These are phyloP conservation scores for Blastobotrys serpentis DNA, from an alignment of 1,139 yeast species.

Conservation along the genomic window DNA sequence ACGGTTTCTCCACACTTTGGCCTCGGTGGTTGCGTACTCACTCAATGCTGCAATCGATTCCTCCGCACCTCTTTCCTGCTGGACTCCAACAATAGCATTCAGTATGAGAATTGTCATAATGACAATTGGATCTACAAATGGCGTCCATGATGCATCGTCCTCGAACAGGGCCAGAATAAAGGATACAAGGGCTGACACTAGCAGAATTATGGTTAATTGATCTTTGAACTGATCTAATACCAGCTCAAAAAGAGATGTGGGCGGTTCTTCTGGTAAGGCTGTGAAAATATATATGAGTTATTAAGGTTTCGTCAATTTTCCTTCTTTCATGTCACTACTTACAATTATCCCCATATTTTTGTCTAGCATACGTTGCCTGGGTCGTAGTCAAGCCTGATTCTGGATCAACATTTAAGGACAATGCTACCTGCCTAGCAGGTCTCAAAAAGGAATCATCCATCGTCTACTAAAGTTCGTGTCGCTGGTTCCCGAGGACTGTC, in stretches of 20 bases:
- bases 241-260: constrained; percentile 39
- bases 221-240: constrained; percentile 43
- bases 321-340: not conserved
- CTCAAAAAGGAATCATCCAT: constrained; percentile 31
- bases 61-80: constrained; percentile 46
- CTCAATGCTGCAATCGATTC: constrained; percentile 43
- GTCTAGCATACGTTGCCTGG: constrained; percentile 27
- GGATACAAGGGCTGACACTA: constrained; percentile 43
- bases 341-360: constrained; percentile 30
- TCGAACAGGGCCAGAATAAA: constrained; percentile 39
- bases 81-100: constrained; percentile 46
- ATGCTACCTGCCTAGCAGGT: constrained; percentile 29
- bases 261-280: constrained; percentile 37
- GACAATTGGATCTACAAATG: constrained; percentile 43
- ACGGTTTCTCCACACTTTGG: constrained; percentile 46
- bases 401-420: constrained; percentile 27
- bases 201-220: constrained; percentile 40
- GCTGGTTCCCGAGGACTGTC: not conserved
- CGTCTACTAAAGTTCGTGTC: not conserved
- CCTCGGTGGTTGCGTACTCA: constrained; percentile 40
- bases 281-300: constrained; percentile 5
- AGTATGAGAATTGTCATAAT: constrained; percentile 41
- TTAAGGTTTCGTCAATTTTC: not conserved
- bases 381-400: constrained; percentile 28
- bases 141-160: constrained; percentile 37